Evolutionary conservation across 2,329 filamentous ascomycete genomes (phyloP), one percentile per base, ranked within the genome.

Genomic region (Cladophialophora yegresii): DNA sequence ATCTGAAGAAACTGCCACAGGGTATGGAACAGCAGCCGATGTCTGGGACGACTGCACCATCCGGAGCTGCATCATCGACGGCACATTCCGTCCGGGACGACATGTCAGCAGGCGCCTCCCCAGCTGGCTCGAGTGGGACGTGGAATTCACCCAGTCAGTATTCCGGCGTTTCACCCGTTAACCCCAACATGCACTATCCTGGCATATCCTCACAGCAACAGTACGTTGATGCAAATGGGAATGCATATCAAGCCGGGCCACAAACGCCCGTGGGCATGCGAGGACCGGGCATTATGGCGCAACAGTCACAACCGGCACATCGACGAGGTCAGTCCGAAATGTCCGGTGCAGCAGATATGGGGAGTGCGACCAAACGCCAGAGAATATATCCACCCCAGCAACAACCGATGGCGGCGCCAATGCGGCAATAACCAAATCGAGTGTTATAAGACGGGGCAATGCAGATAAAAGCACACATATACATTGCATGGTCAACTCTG

Each of bases 1-100:
- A 92, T 74, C 83, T 96, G 66, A 88, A 96, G 74, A 92, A 91
- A 73, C 85, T 83, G 75, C 61, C 80, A 77, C 69, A 82, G 78
- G 82, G 83, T 7, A 83, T 86, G 75, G 83, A 83, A n/a, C 78
- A 80, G 1, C 79, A 82, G 16, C 62, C 70, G 9, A 69, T 77
- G 22, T 71, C 76, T 20, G 65, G 47, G 1, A 50, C 63, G 7
- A 65, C 65, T 30, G 72, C 75, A 4, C 79, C 82, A 32, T 78
- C 81, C 2, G 79, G 84, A 65, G 72, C 79, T 23, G 80, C 85
- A 61, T 81, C 77, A 43, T 84, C 82, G 5, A 78, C 79, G 8
- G 79, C 82, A 22, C 84, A 85, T 51, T 83, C 84, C 2, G 74
- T 87, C 64, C 87, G 87, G 70, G 85, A 86, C 67, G 86, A 88